A percentile compares a stretch with the other conserved stretches of the same genome.
Conservation (phyloP, 1,139 yeast species). For the Magnusiomyces suaveolens region DNA sequence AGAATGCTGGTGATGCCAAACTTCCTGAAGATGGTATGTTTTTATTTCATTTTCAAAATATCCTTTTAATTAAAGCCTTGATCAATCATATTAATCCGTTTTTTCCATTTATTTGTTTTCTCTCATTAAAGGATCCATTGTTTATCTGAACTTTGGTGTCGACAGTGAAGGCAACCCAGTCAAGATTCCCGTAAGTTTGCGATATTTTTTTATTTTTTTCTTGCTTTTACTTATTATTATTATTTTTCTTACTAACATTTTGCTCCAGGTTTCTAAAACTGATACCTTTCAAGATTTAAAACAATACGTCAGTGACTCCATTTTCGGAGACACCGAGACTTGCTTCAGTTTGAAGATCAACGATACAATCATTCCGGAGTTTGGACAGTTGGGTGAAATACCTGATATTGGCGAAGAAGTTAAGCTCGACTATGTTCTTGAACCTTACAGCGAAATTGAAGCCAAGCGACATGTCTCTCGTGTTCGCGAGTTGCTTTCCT, state of each 20-base stretch:
- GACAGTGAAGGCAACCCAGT: background rate
- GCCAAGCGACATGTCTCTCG: conserved; percentile 41
- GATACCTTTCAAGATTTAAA: conserved; percentile 52
- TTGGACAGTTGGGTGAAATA: conserved; percentile 25
- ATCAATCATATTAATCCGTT: background rate
- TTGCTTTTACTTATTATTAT: background rate
- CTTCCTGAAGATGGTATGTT: background rate
- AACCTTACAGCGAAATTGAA: conserved; percentile 39
- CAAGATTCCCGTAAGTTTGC: background rate
- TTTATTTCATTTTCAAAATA: no score
- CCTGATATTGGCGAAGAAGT: conserved; percentile 26
- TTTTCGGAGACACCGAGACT: conserved; percentile 48
- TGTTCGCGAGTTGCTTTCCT: conserved; percentile 40
- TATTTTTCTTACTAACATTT: background rate
- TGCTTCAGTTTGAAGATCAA: conserved; percentile 43
- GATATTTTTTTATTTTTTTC: background rate
- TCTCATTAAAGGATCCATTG: conserved; percentile 1
- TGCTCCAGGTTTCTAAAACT: conserved; percentile 11
- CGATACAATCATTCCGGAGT: conserved; percentile 32
- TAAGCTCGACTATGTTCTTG: conserved; percentile 32
- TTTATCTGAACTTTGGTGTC: background rate
- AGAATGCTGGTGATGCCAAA: background rate
- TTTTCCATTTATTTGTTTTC: background rate
- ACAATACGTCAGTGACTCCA: conserved; percentile 47
- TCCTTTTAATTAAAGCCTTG: no score